phyloP scores from a whole-genome alignment of 371 early-diverging fungal genomes.

The Lichtheimia corymbifera region DNA sequence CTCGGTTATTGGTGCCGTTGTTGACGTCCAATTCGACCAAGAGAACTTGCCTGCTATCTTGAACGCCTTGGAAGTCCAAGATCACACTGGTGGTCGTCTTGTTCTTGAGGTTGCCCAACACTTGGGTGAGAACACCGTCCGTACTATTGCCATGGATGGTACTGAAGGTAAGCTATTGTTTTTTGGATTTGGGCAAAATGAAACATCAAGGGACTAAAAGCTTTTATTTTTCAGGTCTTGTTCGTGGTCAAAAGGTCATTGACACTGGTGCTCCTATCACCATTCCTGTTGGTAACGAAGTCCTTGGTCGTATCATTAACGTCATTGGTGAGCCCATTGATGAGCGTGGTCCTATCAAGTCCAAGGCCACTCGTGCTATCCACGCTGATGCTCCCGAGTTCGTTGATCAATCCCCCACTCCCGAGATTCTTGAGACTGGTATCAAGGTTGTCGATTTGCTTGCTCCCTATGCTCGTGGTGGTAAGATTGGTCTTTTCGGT shows the following conservation, averaged over 20 bases:
- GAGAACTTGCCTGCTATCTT: slow-evolving; percentile 92
- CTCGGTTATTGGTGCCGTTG: slow-evolving; percentile 95
- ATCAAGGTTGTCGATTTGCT: slow-evolving; percentile 99
- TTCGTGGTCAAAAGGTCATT: slow-evolving; percentile 93
- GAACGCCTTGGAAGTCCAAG: slow-evolving; percentile 95
- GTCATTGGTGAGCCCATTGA: slow-evolving; percentile 98
- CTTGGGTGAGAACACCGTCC: slow-evolving; percentile 97
- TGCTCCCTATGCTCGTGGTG: slow-evolving; percentile 98
- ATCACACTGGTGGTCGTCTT: slow-evolving; percentile 77
- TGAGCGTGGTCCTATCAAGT: slow-evolving; percentile 95
- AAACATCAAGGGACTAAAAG: slow-evolving; percentile 12
- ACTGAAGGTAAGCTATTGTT: slow-evolving; percentile 47
- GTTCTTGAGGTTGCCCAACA: slow-evolving; percentile 97
- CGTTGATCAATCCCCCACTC: slow-evolving; percentile 95
- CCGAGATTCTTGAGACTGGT: slow-evolving; percentile 96
- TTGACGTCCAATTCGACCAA: slow-evolving; percentile 96
- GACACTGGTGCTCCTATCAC: slow-evolving; percentile 96
- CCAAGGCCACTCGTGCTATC: slow-evolving; percentile 87
- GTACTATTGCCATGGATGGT: slow-evolving; percentile 99
- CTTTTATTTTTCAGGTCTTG: slow-evolving; percentile 71
- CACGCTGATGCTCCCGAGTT: slow-evolving; percentile 95
- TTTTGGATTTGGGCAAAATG: slow-evolving; percentile 34
- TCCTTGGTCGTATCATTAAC: slow-evolving; percentile 98
- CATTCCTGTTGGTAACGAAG: slow-evolving; percentile 94
- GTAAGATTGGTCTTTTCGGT: slow-evolving; percentile 98